These are phyloP conservation scores for Prunus fruticosa DNA, from an alignment of 306 rosid genomes.

Conservation along the genomic window DNA sequence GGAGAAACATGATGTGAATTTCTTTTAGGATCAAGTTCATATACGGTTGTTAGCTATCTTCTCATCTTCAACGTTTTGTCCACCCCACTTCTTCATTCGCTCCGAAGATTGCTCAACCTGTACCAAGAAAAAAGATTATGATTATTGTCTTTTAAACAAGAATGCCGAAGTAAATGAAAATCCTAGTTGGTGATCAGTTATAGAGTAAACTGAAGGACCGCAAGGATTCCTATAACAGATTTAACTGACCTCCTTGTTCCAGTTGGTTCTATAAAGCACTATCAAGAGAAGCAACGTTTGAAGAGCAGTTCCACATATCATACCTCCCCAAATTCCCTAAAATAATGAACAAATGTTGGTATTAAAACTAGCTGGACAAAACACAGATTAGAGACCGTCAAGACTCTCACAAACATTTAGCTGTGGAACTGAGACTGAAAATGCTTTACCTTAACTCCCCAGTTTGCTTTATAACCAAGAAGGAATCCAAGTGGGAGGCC, in stretches of 20 bases:
- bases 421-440: neutral
- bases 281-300: constrained; percentile 51
- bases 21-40: constrained; percentile 9
- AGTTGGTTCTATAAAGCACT: constrained; percentile 46
- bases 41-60: neutral
- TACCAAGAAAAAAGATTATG: neutral
- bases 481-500: constrained; percentile 73
- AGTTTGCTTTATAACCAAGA: constrained; percentile 56
- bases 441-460: constrained; percentile 61
- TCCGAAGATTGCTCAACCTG: constrained; percentile 49
- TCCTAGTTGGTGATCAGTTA: no score
- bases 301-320: constrained; percentile 51
- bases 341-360: neutral
- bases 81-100: constrained; percentile 55
- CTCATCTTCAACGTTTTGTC: constrained; percentile 26
- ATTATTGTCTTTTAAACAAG: neutral
- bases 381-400: neutral
- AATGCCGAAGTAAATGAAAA: no score
- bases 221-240: neutral
- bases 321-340: constrained; percentile 66
- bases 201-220: neutral
- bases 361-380: neutral
- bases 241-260: constrained; percentile 53
- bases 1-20: neutral
- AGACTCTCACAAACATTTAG: neutral